phyloP scores from a whole-genome alignment of 306 rosid species.

The Cucurbita pepo region DNA sequence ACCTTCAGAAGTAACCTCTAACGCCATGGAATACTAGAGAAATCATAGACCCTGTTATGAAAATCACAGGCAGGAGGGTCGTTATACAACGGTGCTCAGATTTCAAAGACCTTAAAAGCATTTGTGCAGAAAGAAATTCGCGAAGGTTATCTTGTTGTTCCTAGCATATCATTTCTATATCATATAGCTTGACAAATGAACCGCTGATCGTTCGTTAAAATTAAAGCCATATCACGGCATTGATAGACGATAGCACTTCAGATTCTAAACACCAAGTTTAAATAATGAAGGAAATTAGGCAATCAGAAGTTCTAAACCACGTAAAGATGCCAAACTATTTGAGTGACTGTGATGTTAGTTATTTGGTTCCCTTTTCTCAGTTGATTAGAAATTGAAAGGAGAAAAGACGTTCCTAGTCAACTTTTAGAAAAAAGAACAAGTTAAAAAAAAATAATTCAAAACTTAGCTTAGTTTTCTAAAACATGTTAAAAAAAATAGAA shows the following conservation, averaged over 20 bases:
- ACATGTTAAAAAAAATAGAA: too few relatives aligned
- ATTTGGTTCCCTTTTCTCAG: background rate
- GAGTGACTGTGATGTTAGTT: background rate
- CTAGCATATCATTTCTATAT: background rate
- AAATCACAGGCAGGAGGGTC: background rate
- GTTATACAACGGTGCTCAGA: background rate
- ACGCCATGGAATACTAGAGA: constrained; percentile 18
- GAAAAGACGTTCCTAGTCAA: background rate
- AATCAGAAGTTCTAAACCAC: background rate
- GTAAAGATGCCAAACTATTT: background rate
- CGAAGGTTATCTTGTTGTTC: background rate
- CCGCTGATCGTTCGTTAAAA: background rate
- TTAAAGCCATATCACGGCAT: background rate
- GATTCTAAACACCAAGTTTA: background rate
- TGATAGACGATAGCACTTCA: background rate
- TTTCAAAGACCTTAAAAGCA: background rate
- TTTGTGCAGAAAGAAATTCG: background rate
- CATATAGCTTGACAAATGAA: background rate
- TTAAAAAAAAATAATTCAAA: too few relatives aligned
- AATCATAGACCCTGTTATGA: constrained; percentile 17
- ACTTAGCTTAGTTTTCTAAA: too few relatives aligned
- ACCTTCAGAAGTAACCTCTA: constrained; percentile 21
- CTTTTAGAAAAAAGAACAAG: too few relatives aligned
- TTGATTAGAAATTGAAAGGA: background rate
- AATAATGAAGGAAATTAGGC: background rate